Evolutionary conservation across 495 filamentous ascomycete genomes (phyloP).

Genomic region (Penicillium salamii): DNA sequence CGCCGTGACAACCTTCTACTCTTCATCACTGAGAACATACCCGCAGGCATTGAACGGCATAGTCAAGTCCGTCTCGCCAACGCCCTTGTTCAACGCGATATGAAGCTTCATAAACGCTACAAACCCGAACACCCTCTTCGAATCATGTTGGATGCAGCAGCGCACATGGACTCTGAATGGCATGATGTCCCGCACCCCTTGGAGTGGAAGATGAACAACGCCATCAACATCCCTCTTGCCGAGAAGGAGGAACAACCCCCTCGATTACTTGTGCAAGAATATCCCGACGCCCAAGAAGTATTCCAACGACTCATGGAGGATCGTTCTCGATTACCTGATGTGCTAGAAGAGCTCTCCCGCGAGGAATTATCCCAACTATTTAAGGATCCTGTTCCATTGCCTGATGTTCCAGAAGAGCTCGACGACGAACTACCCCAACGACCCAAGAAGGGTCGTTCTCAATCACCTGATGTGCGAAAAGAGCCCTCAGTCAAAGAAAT

Average conservation of each 20-base stretch:
- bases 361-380: too few relatives aligned
- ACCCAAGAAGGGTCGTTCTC: too few relatives aligned
- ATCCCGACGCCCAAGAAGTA: too few relatives aligned
- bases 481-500: too few relatives aligned
- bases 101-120: constrained; percentile 18
- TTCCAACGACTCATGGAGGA: too few relatives aligned
- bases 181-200: constrained; percentile 19
- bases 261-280: too few relatives aligned
- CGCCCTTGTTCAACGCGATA: constrained; percentile 28
- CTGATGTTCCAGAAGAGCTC: too few relatives aligned
- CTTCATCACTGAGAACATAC: constrained; percentile 21
- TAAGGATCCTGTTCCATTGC: too few relatives aligned
- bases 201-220: constrained; percentile 31
- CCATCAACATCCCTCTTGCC: constrained; percentile 25
- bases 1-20: constrained; percentile 29
- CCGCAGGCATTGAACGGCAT: constrained; percentile 19
- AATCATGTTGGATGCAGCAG: constrained; percentile 34
- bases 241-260: background rate
- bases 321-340: too few relatives aligned
- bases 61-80: constrained; percentile 24
- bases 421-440: too few relatives aligned
- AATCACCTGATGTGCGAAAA: too few relatives aligned
- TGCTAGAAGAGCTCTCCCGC: too few relatives aligned
- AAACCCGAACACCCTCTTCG: constrained; percentile 17
- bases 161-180: constrained; percentile 32